Conservation (phyloP, 192 early-diverging fungal genomes). For the Gonapodya prolifera region DNA sequence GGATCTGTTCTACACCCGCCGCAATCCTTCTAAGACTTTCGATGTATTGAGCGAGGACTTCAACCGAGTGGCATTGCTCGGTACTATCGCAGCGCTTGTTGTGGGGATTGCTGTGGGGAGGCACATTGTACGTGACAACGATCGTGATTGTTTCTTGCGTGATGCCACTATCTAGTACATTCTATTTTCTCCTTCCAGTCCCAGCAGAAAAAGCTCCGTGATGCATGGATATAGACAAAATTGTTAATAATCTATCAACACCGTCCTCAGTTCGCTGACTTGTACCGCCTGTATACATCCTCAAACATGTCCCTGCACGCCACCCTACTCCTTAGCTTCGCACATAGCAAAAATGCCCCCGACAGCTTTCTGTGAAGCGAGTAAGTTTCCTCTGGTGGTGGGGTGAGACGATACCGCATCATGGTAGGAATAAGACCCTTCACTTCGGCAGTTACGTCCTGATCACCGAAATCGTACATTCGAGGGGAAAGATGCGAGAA, state of each 20-base stretch:
- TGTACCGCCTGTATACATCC: not conserved
- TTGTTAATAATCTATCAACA: not conserved
- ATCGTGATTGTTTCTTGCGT: not conserved
- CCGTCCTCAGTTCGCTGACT: not conserved
- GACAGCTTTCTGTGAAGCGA: slow-evolving; percentile 88
- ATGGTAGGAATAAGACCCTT: slow-evolving; percentile 85
- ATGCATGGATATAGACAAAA: not conserved
- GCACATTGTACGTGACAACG: slow-evolving; percentile 6
- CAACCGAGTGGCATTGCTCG: slow-evolving; percentile 67
- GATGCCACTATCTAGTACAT: not conserved
- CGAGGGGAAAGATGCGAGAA: slow-evolving; percentile 40
- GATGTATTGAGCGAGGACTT: slow-evolving; percentile 90
- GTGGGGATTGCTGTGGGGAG: slow-evolving; percentile 57
- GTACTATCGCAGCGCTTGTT: slow-evolving; percentile 67
- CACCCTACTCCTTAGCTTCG: slow-evolving; percentile 55
- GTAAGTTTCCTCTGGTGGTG: slow-evolving; percentile 98
- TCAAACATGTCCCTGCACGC: slow-evolving; percentile 10
- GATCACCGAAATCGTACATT: slow-evolving; percentile 66
- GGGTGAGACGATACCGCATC: slow-evolving; percentile 83
- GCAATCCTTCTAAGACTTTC: slow-evolving; percentile 78
- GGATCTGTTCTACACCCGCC: slow-evolving; percentile 77
- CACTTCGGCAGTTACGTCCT: slow-evolving; percentile 72
- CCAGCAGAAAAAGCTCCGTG: not conserved
- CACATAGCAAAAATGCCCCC: slow-evolving; percentile 83
- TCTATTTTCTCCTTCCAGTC: not conserved